These are phyloP conservation scores for Novakomyces olei DNA, from an alignment of 805 yeast genomes.

Conservation along the genomic window DNA sequence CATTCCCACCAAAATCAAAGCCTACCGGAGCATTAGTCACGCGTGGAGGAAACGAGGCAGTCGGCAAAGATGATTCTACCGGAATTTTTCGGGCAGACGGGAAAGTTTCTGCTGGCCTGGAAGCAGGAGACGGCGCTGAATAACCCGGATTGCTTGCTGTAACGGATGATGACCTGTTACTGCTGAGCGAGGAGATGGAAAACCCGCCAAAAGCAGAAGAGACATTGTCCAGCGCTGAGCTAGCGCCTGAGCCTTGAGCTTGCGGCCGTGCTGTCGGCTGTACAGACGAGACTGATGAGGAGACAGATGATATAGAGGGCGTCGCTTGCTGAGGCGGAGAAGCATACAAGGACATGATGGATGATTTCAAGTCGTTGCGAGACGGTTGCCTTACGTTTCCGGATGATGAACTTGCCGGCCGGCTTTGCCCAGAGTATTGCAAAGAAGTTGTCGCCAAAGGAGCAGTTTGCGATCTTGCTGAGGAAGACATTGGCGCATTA, in stretches of 20 bases:
- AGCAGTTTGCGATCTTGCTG: slow-evolving; percentile 5
- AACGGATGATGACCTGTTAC: not conserved
- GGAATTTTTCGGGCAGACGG: too few species aligned
- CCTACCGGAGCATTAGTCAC: too few species aligned
- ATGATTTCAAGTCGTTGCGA: slow-evolving; percentile 64
- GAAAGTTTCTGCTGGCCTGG: too few species aligned
- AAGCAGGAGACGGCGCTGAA: too few species aligned
- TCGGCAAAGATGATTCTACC: too few species aligned
- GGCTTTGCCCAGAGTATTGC: not conserved
- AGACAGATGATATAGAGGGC: not conserved
- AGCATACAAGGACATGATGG: slow-evolving; percentile 65
- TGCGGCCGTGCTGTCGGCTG: slow-evolving; percentile 2
- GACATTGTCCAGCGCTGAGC: not conserved
- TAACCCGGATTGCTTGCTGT: slow-evolving; percentile 6
- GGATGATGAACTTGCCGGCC: not conserved
- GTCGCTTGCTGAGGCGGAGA: slow-evolving; percentile 30
- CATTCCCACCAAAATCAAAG: too few species aligned
- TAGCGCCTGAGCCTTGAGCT: slow-evolving; percentile 5
- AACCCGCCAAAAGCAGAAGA: not conserved
- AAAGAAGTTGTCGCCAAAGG: slow-evolving; percentile 4
- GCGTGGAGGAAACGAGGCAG: too few species aligned
- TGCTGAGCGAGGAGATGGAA: not conserved
- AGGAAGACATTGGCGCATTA: slow-evolving; percentile 6
- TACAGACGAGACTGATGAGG: not conserved
- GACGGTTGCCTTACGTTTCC: not conserved